A percentile compares a stretch with the other conserved stretches of the same genome.
Evolutionary conservation across 1,139 yeast species (phyloP).

Genomic region (Suhomyces atakaporum): DNA sequence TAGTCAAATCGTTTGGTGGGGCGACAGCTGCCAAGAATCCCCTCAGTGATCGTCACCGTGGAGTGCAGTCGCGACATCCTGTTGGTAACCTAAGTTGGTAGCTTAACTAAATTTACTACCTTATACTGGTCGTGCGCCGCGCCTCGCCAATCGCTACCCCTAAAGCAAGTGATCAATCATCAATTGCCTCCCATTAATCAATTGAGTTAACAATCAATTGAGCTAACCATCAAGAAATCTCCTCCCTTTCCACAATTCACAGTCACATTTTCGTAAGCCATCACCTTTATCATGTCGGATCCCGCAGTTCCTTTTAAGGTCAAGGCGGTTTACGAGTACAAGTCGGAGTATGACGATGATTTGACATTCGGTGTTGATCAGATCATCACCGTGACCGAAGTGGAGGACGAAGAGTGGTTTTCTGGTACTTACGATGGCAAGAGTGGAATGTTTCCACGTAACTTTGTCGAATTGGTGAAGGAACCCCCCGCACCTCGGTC

Average conservation of each 20-base stretch:
- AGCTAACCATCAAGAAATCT: no score
- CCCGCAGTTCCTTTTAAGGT: slow-evolving; percentile 62
- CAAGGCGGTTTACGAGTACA: slow-evolving; percentile 68
- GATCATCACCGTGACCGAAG: slow-evolving; percentile 66
- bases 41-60: slow-evolving; percentile 36
- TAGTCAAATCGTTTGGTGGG: slow-evolving; percentile 62
- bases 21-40: slow-evolving; percentile 48
- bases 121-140: slow-evolving; percentile 9
- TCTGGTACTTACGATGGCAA: slow-evolving; percentile 62
- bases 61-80: slow-evolving; percentile 11
- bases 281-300: slow-evolving; percentile 17
- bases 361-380: slow-evolving; percentile 69
- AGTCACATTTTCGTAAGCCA: no score
- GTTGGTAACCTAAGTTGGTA: neutral
- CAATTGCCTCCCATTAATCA: neutral
- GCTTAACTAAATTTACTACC: neutral
- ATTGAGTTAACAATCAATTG: no score
- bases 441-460: slow-evolving; percentile 85
- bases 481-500: slow-evolving; percentile 15
- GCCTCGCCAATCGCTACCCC: slow-evolving; percentile 3
- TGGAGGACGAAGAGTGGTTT: slow-evolving; percentile 93
- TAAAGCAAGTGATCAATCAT: slow-evolving; percentile 6
- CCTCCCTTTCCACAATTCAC: no score
- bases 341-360: slow-evolving; percentile 84
- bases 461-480: slow-evolving; percentile 60